Conservation (phyloP, 331 rosid species). For the Malus hybrid region DNA sequence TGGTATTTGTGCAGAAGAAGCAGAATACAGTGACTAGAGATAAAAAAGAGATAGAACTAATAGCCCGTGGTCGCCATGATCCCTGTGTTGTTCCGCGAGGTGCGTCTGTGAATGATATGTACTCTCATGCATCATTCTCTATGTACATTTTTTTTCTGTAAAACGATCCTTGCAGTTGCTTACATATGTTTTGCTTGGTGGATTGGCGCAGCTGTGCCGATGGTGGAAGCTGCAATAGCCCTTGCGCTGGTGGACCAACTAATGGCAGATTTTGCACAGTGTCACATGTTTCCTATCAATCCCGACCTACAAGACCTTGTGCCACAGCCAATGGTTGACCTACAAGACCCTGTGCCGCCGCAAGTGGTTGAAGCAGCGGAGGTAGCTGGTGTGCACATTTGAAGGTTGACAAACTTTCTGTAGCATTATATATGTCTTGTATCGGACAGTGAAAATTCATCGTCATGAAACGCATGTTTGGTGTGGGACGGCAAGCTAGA, state of each 20-base stretch:
- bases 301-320: conserved; percentile 60
- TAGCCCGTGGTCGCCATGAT: conserved; percentile 96
- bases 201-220: conserved; percentile 82
- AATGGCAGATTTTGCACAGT: conserved; percentile 86
- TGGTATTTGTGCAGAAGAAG: conserved; percentile 57
- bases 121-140: neutral
- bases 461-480: neutral
- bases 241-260: conserved; percentile 84
- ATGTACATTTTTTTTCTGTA: neutral
- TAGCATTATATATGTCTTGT: neutral
- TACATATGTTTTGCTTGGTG: conserved; percentile 6
- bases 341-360: too few species aligned
- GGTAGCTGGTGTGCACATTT: conserved; percentile 12
- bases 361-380: conserved; percentile 20
- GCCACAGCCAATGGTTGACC: neutral
- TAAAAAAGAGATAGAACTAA: conserved; percentile 61
- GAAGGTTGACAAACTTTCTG: conserved; percentile 18
- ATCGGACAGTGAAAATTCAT: neutral
- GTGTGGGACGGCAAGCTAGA: neutral
- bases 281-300: conserved; percentile 73
- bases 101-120: conserved; percentile 16
- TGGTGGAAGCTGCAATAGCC: conserved; percentile 95
- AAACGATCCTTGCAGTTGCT: neutral
- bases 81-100: conserved; percentile 99
- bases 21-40: conserved; percentile 89